Base-by-base conservation (phyloP, 495 filamentous ascomycete species). In the Apiosordaria backusii region DNA sequence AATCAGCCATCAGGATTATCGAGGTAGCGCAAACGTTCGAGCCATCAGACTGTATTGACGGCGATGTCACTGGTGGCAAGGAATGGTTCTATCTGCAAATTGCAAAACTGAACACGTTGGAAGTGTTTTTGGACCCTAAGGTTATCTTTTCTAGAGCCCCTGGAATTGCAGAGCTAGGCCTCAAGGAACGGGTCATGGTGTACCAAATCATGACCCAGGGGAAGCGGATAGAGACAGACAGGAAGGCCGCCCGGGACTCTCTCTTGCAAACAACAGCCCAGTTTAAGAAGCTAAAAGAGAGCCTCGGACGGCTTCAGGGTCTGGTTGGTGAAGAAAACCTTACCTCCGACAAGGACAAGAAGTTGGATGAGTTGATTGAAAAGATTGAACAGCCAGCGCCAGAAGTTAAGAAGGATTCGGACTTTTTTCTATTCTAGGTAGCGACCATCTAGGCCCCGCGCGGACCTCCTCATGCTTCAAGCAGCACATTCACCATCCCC, bases 201-300 rank as follows among this genome's bases (percentile, higher is more conserved):
- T 16, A 62, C 60, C 60, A 62, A 40, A 62, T 62, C 40, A 52
- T 62, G 60, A 24, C 19, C 9, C 24, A 25, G 19, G 60, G 27
- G 24, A 62, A 62, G 22, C 27, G 23, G 40, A 40, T 50, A 3
- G 60, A 62, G 16, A 21, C 7, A 19, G 40, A 23, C 2, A 15
- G 2, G n/a, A n/a, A 9, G 7, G 60, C 4, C n/a, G 4, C 2
- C 16, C 18, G 23, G 16, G 60, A 50, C 6, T n/a, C 60, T n/a
- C 4, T 61, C 19, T 10, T 16, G 2, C 7, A 15, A 21, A 18
- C 60, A 16, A 61, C 19, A 18, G 21, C 45, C 18, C 54, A 50
- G 23, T 26, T 25, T 27, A 16, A 15, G 19, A 53, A 24, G 21
- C 52, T 68, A 7, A 7, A 50, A 7, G 40, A 50, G 40, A n/a